A percentile compares a stretch with the other conserved stretches of the same genome.
These are phyloP conservation scores for Basidiobolus meristosporus DNA, from an alignment of 371 early-diverging fungal genomes.

Conservation along the genomic window DNA sequence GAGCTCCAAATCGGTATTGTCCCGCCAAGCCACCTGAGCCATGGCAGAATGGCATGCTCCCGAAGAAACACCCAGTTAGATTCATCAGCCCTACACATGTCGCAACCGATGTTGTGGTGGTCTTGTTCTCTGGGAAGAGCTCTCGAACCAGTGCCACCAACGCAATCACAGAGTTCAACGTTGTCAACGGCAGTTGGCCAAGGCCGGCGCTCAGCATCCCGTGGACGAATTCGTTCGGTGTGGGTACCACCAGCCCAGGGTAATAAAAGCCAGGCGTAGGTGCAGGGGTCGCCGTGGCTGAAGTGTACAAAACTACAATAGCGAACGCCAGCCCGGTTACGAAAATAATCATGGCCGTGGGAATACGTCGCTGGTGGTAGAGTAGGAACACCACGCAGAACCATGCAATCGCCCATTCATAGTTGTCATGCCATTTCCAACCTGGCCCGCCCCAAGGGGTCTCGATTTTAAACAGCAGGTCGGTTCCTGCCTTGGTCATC, in stretches of 20 bases:
- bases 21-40: slow-evolving; percentile 82
- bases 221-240: slow-evolving; percentile 33
- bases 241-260: no score
- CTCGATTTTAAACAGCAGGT: no score
- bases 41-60: slow-evolving; percentile 69
- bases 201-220: slow-evolving; percentile 64
- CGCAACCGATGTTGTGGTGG: no score
- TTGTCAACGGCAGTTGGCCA: slow-evolving; percentile 77
- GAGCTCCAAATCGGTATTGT: slow-evolving; percentile 84
- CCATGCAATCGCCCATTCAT: slow-evolving; percentile 41
- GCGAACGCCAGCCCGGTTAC: slow-evolving; percentile 47
- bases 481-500: slow-evolving; percentile 46
- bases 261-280: slow-evolving; percentile 27
- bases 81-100: no score
- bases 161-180: slow-evolving; percentile 77
- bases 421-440: no score
- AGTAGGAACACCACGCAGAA: slow-evolving; percentile 43
- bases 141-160: slow-evolving; percentile 59
- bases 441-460: no score
- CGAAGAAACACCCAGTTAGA: slow-evolving; percentile 67
- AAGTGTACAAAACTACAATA: no score
- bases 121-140: slow-evolving; percentile 50
- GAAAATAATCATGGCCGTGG: slow-evolving; percentile 56
- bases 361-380: slow-evolving; percentile 40
- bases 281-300: no score